Conservation (phyloP, 306 rosid species). For the Vachellia pachyceras region DNA sequence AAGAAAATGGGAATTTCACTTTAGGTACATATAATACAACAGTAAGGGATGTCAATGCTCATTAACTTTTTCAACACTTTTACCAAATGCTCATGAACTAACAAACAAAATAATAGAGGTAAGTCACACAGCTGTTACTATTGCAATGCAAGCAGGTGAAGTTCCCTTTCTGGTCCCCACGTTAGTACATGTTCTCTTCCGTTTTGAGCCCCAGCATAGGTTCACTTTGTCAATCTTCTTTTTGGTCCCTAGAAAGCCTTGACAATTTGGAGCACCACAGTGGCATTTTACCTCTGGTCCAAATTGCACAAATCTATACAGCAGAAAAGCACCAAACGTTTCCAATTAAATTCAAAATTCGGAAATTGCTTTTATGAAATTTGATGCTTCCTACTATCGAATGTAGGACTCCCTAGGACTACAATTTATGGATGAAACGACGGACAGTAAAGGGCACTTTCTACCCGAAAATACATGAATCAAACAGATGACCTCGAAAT, state of each 20-base stretch:
- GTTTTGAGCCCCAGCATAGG: constrained; percentile 79
- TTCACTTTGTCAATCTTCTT: constrained; percentile 60
- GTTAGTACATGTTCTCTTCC: constrained; percentile 59
- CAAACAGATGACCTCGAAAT: neutral
- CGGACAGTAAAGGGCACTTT: neutral
- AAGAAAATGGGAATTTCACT: constrained; percentile 12
- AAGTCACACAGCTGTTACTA: constrained; percentile 46
- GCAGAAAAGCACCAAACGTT: constrained; percentile 10
- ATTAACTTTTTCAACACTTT: neutral
- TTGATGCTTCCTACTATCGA: neutral
- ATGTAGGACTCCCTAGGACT: neutral
- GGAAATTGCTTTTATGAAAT: neutral
- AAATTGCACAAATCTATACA: constrained; percentile 85
- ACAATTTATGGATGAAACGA: neutral
- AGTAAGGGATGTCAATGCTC: constrained; percentile 19
- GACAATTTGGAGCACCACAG: constrained; percentile 83
- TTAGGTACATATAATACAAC: constrained; percentile 25
- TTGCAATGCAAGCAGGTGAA: constrained; percentile 41
- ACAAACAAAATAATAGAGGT: constrained; percentile 17
- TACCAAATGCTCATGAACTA: neutral
- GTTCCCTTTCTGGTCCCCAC: constrained; percentile 1
- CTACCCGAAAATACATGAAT: neutral
- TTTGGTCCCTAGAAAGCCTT: constrained; percentile 84
- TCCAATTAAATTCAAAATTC: neutral
- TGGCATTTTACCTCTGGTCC: constrained; percentile 88